Conservation (phyloP, 768 basidiomycete species). For the Neoboletus magnificus region DNA sequence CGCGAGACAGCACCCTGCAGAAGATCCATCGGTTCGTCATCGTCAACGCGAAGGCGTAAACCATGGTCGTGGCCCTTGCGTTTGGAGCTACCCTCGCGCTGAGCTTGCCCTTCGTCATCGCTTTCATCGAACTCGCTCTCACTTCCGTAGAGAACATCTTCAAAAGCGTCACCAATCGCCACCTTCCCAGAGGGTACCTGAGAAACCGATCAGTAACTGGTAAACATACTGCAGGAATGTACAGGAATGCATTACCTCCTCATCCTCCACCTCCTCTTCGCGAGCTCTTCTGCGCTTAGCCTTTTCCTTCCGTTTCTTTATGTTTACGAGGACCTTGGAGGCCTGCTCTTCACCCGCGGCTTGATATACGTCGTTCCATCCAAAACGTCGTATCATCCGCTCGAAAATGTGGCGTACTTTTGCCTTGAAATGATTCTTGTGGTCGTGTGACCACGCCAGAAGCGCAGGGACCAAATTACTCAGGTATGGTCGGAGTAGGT, state of each 20-base stretch:
- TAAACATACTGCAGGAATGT: neutral
- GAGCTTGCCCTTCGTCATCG: conserved; percentile 50
- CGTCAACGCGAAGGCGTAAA: conserved; percentile 76
- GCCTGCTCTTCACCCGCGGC: conserved; percentile 76
- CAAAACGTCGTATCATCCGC: conserved; percentile 88
- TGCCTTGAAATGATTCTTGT: conserved; percentile 97
- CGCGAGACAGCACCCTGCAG: conserved; percentile 74
- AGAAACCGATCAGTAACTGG: conserved; percentile 5
- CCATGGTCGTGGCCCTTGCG: conserved; percentile 40
- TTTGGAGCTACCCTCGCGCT: conserved; percentile 33
- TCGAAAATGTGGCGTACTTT: conserved; percentile 98
- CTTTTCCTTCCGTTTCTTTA: conserved; percentile 92
- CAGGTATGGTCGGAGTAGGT: conserved; percentile 75
- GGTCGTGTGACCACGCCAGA: conserved; percentile 91
- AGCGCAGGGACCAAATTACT: conserved; percentile 77
- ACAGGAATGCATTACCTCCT: conserved; percentile 36
- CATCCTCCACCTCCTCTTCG: conserved; percentile 57
- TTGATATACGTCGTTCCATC: conserved; percentile 78
- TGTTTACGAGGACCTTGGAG: conserved; percentile 86
- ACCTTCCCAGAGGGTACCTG: conserved; percentile 48
- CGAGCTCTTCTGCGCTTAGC: conserved; percentile 84
- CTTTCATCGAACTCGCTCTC: conserved; percentile 85
- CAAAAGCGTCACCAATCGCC: conserved; percentile 83
- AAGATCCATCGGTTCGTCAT: conserved; percentile 94
- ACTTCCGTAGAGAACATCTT: conserved; percentile 95